Base-by-base conservation (phyloP, 2,329 filamentous ascomycete species). In the Pestalotiopsis sp. region DNA sequence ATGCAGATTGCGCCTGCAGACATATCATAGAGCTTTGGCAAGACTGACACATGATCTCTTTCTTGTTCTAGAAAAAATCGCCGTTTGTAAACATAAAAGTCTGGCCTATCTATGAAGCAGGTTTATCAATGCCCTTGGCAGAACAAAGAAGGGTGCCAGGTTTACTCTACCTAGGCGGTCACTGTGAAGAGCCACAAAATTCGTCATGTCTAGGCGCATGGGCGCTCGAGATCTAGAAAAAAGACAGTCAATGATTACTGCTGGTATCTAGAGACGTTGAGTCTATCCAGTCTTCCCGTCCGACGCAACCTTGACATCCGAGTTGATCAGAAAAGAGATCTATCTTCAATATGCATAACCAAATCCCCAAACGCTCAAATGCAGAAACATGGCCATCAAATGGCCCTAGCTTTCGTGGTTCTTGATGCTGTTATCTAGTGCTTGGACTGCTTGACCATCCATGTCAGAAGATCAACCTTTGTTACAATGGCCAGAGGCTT, bases 401-500 rank as follows among this genome's bases (percentile, higher is more conserved):
- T 64, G 13, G 6, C n/a, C 20, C 41, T 45, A 25, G 62, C 4
- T 14, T 63, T 13, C 38, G n/a, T 63, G 31, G 7, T n/a, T 20
- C n/a, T 52, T 20, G 17, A 20, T 64, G 38, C 31, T 9, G 31
- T 36, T 9, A 9, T 52, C 67, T 67, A 74, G 36, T 64, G 64
- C 80, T 87, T 86, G 72, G 76, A 71, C 72, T 81, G 85, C 81
- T 91, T 93, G 49, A 98, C 90, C 88, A 99, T 90, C 91, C 93
- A 99, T 57, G 91, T 94, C 76, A 99, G 82, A 75, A 99, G 81
- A 82, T 99, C 96, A 4, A 99, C 96, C 87, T 99, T 99, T 39
- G 96, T 98, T 7, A 97, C 95, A 9, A 99, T 90, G 7, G 94
- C 96, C 64, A 96, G 85, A 1, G 97, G 94, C 85, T 93, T 97